A percentile compares a stretch with the other conserved stretches of the same genome.
phyloP scores from a whole-genome alignment of 495 filamentous ascomycete genomes.

The Bombardia bombarda region DNA sequence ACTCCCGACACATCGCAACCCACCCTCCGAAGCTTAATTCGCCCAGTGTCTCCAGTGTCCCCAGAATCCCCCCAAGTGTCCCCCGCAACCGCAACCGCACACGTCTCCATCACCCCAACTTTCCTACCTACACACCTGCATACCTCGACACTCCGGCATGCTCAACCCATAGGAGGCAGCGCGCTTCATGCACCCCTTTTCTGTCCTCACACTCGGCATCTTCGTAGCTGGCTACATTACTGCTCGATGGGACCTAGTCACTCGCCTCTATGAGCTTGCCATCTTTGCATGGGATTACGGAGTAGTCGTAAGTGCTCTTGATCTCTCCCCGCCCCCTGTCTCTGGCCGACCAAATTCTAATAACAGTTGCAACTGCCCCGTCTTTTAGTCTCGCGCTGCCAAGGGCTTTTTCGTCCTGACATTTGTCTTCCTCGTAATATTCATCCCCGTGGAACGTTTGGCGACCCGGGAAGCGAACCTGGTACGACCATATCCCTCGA shows the following conservation, averaged over 20 bases:
- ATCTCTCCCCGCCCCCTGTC: neutral
- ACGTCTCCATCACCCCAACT: neutral
- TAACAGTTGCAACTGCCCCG: neutral
- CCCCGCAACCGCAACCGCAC: neutral
- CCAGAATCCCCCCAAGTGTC: neutral
- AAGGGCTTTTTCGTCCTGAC: slow-evolving; percentile 35
- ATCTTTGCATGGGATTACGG: slow-evolving; percentile 98
- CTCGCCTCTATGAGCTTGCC: slow-evolving; percentile 87
- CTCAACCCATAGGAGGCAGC: slow-evolving; percentile 17
- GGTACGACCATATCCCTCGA: slow-evolving; percentile 23
- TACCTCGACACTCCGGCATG: slow-evolving; percentile 19
- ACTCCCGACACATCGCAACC: neutral
- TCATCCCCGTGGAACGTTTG: slow-evolving; percentile 40
- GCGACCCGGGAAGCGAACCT: slow-evolving; percentile 36
- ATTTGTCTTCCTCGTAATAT: slow-evolving; percentile 33
- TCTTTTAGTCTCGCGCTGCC: slow-evolving; percentile 31
- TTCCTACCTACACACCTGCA: neutral
- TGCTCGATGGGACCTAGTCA: slow-evolving; percentile 96
- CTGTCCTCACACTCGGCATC: slow-evolving; percentile 85
- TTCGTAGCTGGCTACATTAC: slow-evolving; percentile 99
- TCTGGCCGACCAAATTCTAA: neutral
- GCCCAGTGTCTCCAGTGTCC: neutral
- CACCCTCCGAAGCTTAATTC: neutral
- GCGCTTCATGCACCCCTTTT: slow-evolving; percentile 90
- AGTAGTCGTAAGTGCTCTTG: slow-evolving; percentile 66